Percentiles rank a stretch among this genome's conserved stretches.
Evolutionary conservation across 495 filamentous ascomycete genomes (phyloP).

Genomic region (Aspergillus asperescens): DNA sequence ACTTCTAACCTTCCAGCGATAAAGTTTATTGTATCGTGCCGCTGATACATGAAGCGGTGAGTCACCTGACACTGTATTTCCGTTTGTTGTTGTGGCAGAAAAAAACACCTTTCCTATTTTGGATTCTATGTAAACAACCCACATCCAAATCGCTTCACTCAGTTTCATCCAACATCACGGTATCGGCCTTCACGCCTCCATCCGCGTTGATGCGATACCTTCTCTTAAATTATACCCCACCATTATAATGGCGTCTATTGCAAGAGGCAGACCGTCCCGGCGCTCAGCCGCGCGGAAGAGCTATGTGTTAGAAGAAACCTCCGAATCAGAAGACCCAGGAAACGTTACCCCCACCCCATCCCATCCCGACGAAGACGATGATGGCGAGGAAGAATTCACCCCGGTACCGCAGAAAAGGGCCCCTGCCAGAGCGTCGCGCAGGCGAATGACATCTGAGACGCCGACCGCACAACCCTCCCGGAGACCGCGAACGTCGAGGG

Average conservation of each 20-base stretch:
- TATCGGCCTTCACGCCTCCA: slow-evolving; percentile 12
- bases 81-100: slow-evolving; percentile 37
- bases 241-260: slow-evolving; percentile 50
- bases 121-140: slow-evolving; percentile 45
- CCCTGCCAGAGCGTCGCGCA: slow-evolving; percentile 44
- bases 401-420: slow-evolving; percentile 55
- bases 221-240: slow-evolving; percentile 14
- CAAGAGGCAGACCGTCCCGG: slow-evolving; percentile 69
- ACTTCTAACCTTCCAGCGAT: not conserved
- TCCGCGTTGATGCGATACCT: slow-evolving; percentile 30
- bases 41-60: slow-evolving; percentile 23
- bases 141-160: slow-evolving; percentile 27
- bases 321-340: slow-evolving; percentile 60
- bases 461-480: slow-evolving; percentile 31
- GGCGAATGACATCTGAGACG: slow-evolving; percentile 54
- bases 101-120: slow-evolving; percentile 33
- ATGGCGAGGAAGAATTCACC: slow-evolving; percentile 72
- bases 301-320: slow-evolving; percentile 65
- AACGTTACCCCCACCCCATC: slow-evolving; percentile 47
- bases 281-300: slow-evolving; percentile 65
- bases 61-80: not conserved
- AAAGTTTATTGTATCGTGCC: slow-evolving; percentile 3
- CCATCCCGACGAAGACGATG: slow-evolving; percentile 40
- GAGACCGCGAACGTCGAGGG: slow-evolving; percentile 30
- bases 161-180: slow-evolving; percentile 22